phyloP scores from a whole-genome alignment of 1,284 basidiomycete genomes.

The Melampsora americana region DNA sequence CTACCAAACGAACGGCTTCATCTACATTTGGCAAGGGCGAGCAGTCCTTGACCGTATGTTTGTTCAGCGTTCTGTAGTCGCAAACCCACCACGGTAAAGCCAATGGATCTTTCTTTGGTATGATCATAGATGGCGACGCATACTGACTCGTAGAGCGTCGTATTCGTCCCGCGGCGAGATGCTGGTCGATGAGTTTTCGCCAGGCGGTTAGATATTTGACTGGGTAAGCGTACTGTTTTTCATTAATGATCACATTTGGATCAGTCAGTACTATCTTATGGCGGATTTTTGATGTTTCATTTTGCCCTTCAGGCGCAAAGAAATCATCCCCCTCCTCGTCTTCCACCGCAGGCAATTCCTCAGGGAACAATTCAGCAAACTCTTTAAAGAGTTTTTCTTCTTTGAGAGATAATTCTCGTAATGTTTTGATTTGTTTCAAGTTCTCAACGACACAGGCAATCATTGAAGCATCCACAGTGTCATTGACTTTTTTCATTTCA shows the following conservation, averaged over 20 bases:
- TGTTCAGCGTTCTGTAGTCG: slow-evolving; percentile 36
- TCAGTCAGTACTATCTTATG: slow-evolving; percentile 8
- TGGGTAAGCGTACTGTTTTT: slow-evolving; percentile 25
- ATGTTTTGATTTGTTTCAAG: too few relatives aligned
- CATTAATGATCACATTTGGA: slow-evolving; percentile 31
- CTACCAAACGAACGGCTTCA: slow-evolving; percentile 4
- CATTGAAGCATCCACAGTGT: too few relatives aligned
- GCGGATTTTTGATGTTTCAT: neutral
- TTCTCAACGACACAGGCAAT: too few relatives aligned
- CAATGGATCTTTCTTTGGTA: slow-evolving; percentile 45
- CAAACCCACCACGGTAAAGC: slow-evolving; percentile 44
- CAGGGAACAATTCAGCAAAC: neutral
- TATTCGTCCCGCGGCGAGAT: slow-evolving; percentile 34
- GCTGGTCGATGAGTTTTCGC: slow-evolving; percentile 39
- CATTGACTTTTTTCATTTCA: too few relatives aligned
- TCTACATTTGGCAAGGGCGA: slow-evolving; percentile 15
- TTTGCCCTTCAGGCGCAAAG: neutral
- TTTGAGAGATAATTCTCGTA: neutral
- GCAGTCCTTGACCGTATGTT: neutral
- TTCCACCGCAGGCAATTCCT: neutral
- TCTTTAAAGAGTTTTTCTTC: neutral
- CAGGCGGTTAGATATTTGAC: slow-evolving; percentile 29
- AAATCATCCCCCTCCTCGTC: neutral
- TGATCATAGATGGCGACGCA: slow-evolving; percentile 8
- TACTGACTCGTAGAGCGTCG: slow-evolving; percentile 10